Conservation (phyloP, 129 eudicot species). For the Kitagawia praeruptora region DNA sequence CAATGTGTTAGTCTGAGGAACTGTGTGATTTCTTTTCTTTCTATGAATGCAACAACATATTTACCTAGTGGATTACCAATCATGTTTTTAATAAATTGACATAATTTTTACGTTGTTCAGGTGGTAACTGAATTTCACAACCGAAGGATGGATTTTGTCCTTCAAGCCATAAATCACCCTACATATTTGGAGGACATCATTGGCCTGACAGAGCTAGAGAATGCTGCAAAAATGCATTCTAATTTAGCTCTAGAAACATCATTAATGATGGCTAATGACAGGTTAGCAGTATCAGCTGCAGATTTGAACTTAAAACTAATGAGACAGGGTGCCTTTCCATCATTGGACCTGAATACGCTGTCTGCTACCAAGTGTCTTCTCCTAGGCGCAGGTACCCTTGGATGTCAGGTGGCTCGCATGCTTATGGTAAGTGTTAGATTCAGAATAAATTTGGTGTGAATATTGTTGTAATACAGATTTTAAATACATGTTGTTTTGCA, state of each 20-base stretch:
- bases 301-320: slow-evolving; percentile 86
- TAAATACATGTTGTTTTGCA: slow-evolving; percentile 17
- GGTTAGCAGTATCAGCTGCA: slow-evolving; percentile 83
- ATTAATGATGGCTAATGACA: slow-evolving; percentile 18
- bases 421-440: slow-evolving; percentile 63
- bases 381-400: slow-evolving; percentile 93
- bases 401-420: slow-evolving; percentile 96
- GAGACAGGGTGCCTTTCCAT: slow-evolving; percentile 89
- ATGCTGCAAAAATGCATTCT: slow-evolving; percentile 17
- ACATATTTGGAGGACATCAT: slow-evolving; percentile 91
- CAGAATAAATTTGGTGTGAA: not conserved
- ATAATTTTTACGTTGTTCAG: slow-evolving; percentile 25
- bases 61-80: not conserved
- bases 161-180: slow-evolving; percentile 85
- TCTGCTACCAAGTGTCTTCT: slow-evolving; percentile 73
- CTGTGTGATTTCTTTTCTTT: no score
- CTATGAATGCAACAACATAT: not conserved
- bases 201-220: slow-evolving; percentile 85
- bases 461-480: not conserved
- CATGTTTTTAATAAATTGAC: not conserved
- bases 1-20: not conserved
- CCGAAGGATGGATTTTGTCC: slow-evolving; percentile 55
- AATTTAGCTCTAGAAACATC: slow-evolving; percentile 1
- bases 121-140: slow-evolving; percentile 64
- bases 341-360: slow-evolving; percentile 51